Base-by-base conservation (phyloP, 2,329 filamentous ascomycete species). In the Endothia cerciana region DNA sequence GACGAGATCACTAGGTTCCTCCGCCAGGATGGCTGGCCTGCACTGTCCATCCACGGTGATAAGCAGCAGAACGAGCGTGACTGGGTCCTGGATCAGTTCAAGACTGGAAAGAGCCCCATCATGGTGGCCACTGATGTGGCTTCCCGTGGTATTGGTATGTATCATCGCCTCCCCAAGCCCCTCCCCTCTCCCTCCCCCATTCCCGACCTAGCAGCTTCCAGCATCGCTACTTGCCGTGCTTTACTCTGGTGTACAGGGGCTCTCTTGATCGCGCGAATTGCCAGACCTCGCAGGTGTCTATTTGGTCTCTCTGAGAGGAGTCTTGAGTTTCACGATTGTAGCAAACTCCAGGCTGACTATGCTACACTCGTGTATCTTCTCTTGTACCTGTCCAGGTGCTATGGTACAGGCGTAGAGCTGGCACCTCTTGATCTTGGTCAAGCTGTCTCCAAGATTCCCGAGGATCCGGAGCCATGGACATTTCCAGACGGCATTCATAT, bases 131-230 rank as follows among this genome's bases (percentile, higher is more conserved):
- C 95, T 72, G 95, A 98, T 78, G 95, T 99, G 83, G 95, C 95
- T 83, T 98, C 95, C 78, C 95, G 95, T 94, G 95, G 95, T 93
- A 97, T 99, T 83, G 95, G 95, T 97, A 96, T 97, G 93, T 94
- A 91, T 88, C 83, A 85, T 82, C 82, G 82, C 79, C 80, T 82
- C 77, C 79, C 80, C 76, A 76, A 73, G 75, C 75, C 75, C 71
- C 75, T 75, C 74, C 71, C 69, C 70, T 73, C 74, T 72, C 71
- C 67, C 67, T 60, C 69, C 72, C 70, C 65, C 70, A 75, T 70
- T 65, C 69, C 70, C 73, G 74, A 77, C 78, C 73, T 78, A 79
- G 81, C 85, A 84, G 84, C 81, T 82, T 84, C 83, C 84, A 85
- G 86, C 82, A 83, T 80, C 81, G 77, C 79, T 78, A 78, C 76